A percentile compares a stretch with the other conserved stretches of the same genome.
phyloP scores from a whole-genome alignment of 164 flowering plant species.

The Malania oleifera region DNA sequence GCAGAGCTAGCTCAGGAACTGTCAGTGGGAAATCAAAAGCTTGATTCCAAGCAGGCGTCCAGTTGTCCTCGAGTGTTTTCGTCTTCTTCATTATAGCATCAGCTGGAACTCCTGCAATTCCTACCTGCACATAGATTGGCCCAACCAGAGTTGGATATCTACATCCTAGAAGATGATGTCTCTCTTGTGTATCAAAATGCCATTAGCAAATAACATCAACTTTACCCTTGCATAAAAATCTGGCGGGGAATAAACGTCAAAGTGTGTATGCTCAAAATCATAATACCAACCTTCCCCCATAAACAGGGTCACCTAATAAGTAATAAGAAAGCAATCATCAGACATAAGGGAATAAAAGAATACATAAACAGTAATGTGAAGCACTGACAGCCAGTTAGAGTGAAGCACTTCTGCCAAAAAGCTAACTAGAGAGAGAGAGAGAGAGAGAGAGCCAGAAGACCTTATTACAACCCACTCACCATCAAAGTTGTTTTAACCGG shows the following conservation, averaged over 20 bases:
- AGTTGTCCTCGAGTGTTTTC: constrained; percentile 53
- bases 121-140: constrained; percentile 37
- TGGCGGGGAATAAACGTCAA: constrained; percentile 64
- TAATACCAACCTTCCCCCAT: constrained; percentile 80
- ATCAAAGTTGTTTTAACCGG: constrained; percentile 49
- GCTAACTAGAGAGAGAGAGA: too few relatives aligned
- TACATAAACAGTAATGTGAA: neutral
- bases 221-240: constrained; percentile 66
- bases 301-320: constrained; percentile 48
- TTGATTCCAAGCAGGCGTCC: constrained; percentile 72
- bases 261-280: constrained; percentile 55
- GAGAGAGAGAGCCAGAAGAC: neutral
- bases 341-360: neutral
- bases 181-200: too few relatives aligned
- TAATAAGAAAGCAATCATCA: neutral
- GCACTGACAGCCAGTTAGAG: too few relatives aligned
- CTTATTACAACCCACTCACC: constrained; percentile 25
- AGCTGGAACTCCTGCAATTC: constrained; percentile 69
- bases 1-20: constrained; percentile 82
- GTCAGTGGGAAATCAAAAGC: constrained; percentile 61
- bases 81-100: constrained; percentile 67
- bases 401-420: neutral
- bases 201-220: constrained; percentile 8
- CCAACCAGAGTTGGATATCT: too few relatives aligned
- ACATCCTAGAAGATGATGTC: too few relatives aligned